Base-by-base conservation (phyloP, 2,329 filamentous ascomycete genomes). In the Fusarium sp. region DNA sequence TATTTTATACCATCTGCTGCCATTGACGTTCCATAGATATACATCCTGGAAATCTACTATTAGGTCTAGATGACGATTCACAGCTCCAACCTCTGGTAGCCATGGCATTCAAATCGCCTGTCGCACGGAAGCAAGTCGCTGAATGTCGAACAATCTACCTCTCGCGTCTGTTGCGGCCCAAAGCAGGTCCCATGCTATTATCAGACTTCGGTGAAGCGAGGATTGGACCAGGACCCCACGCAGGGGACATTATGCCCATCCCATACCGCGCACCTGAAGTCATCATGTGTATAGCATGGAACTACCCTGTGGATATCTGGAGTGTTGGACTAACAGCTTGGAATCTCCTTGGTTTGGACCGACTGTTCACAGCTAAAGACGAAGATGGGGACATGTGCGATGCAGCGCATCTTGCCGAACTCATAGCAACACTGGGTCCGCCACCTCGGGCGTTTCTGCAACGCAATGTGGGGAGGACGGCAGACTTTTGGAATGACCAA, bases 151-250 rank as follows among this genome's bases (percentile, higher is more conserved):
- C 70, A 0, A 78, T 80, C 2, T 80, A 79, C 23, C 48, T 76
- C 1, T 78, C 75, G 3, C 75, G 75, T 1, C 50, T 77, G 3
- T 74, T 76, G 67, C 60, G 61, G 5, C 77, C 75, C 5, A 71
- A 76, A 26, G 42, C 50, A 7, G 76, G 77, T 0, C 74, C 74
- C 37, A 46, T 79, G 26, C 67, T 79, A 10, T 63, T 77, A 9
- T 74, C 75, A 7, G 78, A 79, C 30, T 80, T 79, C 67, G 76
- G 77, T 27, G 73, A 79, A 37, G 65, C 75, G 0, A 73, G 75
- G 38, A 44, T 69, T 13, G 74, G 76, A 10, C 52, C 69, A 15
- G 77, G 76, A 2, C 75, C 76, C 6, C 74, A 77, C n/a, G 69
- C 66, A 3, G 75, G 72, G 14, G 76, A 79, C 15, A 78, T 79